Evolutionary conservation across 169 alveolate species (phyloP), one percentile per base, ranked within the genome.

Genomic region (Plasmodium vivax): DNA sequence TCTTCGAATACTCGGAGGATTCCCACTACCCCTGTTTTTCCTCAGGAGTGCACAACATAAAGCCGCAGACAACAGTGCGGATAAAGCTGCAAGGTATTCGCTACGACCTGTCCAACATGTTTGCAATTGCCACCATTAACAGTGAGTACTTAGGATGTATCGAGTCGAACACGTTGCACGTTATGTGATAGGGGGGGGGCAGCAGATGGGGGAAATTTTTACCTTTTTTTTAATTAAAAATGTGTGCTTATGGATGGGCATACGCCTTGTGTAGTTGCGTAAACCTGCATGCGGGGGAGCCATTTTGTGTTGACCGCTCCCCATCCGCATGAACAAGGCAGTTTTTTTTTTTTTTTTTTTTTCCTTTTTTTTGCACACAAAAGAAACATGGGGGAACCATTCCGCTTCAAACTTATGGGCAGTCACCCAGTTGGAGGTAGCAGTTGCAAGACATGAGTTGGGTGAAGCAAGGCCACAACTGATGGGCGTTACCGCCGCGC

Each of bases 121-220:
- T 98, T 82, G 99, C 99, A 0, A 97, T 98, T 43, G 99, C 99
- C 19, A 98, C 98, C 27, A 98, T 97, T 80, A 97, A 96, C 77
- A 98, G 97, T 36, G 98, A 98, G 79, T 98, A 96, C 95, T 88
- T 98, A 62, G 99, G 99, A 27, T 85, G 93, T 23, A 85, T 85
- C 32, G 93, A 85, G 62, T 85, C 93, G 8, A 85, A 75, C 45
- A 54, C 85, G 7, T 75, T 85, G 38, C 93, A 85, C 9, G 93
- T 85, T 34, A 85, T 85, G 93, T 85, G 81, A 77, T 19, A 23
- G 45, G 1, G 19, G 74, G 1, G 19, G 74, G 45, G 30, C 6
- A 30, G 77, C 10, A 23, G 27, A 23, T 23, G 27, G 27, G 27
- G 77, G n/a, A 16, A 68, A 30, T 68, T 68, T n/a, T 68, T 23